phyloP scores from a whole-genome alignment of 176 grass and related monocot genomes.

The Thalia dealbata region DNA sequence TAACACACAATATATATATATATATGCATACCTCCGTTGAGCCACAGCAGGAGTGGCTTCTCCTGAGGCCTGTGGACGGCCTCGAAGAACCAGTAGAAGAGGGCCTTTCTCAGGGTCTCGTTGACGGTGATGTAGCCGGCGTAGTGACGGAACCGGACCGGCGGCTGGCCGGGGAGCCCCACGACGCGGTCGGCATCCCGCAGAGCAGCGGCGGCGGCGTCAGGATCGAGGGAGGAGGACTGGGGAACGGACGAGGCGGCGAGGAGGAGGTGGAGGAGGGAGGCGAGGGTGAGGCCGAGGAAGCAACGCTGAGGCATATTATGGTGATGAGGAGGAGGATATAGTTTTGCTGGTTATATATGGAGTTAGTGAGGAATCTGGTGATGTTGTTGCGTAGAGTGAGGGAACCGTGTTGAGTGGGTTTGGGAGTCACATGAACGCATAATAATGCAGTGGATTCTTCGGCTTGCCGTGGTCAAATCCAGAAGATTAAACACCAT shows the following conservation, averaged over 20 bases:
- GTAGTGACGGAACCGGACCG: neutral
- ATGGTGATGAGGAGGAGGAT: no score
- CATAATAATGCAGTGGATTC: neutral
- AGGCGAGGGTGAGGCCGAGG: no score
- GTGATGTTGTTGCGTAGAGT: neutral
- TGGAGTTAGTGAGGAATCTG: no score
- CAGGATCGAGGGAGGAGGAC: no score
- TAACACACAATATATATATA: no score
- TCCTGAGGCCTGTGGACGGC: neutral
- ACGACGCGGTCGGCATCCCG: neutral
- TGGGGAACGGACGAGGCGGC: no score
- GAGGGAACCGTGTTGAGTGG: neutral
- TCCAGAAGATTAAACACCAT: neutral
- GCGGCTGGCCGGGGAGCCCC: neutral
- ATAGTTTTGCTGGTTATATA: no score
- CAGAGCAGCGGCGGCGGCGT: no score
- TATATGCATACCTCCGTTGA: slow-evolving; percentile 20
- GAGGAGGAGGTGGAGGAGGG: no score
- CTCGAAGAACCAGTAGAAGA: slow-evolving; percentile 17
- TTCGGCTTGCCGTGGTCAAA: neutral
- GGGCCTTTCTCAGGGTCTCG: neutral
- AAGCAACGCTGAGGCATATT: neutral
- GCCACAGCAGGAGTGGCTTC: slow-evolving; percentile 14
- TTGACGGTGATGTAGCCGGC: slow-evolving; percentile 2
- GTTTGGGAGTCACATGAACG: neutral